Conservation (phyloP, 2,329 filamentous ascomycete genomes). For the Elsinoe necatrix region DNA sequence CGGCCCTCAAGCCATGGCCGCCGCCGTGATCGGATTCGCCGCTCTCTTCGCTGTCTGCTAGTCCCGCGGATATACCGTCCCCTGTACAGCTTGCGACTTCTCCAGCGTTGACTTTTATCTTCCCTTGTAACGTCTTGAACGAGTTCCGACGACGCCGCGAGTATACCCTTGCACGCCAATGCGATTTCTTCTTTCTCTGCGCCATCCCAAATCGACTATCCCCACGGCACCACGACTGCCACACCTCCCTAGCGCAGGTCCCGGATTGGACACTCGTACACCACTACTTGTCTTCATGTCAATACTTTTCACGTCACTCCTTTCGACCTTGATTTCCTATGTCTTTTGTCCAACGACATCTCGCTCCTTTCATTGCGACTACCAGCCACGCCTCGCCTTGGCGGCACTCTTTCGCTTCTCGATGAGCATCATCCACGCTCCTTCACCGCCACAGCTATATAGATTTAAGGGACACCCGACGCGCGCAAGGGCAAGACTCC, state of each 20-base stretch:
- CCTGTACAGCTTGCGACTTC: constrained; percentile 12
- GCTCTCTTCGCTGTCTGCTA: constrained; percentile 15
- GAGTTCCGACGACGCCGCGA: constrained; percentile 11
- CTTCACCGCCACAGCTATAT: background rate
- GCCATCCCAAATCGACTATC: background rate
- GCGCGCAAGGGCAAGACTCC: constrained; percentile 10
- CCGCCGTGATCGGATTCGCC: constrained; percentile 4
- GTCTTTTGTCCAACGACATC: constrained; percentile 7
- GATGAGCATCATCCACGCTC: background rate
- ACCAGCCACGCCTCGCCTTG: background rate
- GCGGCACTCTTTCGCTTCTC: background rate
- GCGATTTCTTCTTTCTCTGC: background rate
- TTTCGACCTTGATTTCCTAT: background rate
- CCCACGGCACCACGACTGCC: background rate
- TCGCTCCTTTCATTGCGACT: background rate
- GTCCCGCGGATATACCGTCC: constrained; percentile 5
- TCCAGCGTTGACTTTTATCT: constrained; percentile 10
- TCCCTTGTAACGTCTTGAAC: constrained; percentile 14
- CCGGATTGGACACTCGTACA: constrained; percentile 4
- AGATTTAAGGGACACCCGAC: background rate
- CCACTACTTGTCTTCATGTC: constrained; percentile 2
- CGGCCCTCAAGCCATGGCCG: constrained; percentile 13
- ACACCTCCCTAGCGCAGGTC: background rate
- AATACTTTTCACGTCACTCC: constrained; percentile 10
- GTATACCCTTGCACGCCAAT: constrained; percentile 11